Base-by-base conservation (phyloP, 2,329 filamentous ascomycete genomes). In the Exophiala dermatitidis region DNA sequence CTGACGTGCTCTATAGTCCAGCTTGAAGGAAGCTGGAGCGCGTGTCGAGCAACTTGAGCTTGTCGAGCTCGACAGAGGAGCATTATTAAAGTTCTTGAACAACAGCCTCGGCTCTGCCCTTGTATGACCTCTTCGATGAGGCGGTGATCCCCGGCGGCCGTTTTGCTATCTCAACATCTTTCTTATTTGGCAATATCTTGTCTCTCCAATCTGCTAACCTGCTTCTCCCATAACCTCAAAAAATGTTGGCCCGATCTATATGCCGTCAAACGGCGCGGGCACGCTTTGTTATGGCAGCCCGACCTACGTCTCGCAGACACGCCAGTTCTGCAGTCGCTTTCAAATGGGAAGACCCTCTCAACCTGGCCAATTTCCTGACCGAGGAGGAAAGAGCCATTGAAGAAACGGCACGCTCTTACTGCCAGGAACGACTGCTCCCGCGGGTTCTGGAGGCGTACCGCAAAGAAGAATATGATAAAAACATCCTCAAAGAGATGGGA, bases 391-490 rank as follows among this genome's bases (percentile, higher is more conserved):
- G 88, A 60, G 89, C 90, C 9, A 91, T 98, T 61, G 79, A 86
- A 40, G 89, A 96, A 64, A 95, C 89, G 4, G 91, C 91, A 33
- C 87, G 95, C 71, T 81, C 88, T 57, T 98, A 97, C 67, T 97
- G 90, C 68, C 91, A 97, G 70, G 90, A 97, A 68, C 81, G 82
- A 56, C 77, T 98, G 73, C 75, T 87, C 40, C 93, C 93, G 47
- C 79, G 91, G 60, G 86, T 98, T 47, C 77, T 96, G 55, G 88
- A 91, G 71, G 86, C 88, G 55, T 94, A 90, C 71, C 81, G 90
- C 60, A 83, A 91, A 68, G 90, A 95, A 71, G 70, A 89, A 66
- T 95, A 90, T 72, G 90, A 95, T 69, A 79, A 81, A 64, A 84
- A 85, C 64, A 95, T 95, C 56, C 77, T 95, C 32, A 79, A 85